phyloP scores from a whole-genome alignment of 139 green algal genomes.

The Volvox reticuliferus region DNA sequence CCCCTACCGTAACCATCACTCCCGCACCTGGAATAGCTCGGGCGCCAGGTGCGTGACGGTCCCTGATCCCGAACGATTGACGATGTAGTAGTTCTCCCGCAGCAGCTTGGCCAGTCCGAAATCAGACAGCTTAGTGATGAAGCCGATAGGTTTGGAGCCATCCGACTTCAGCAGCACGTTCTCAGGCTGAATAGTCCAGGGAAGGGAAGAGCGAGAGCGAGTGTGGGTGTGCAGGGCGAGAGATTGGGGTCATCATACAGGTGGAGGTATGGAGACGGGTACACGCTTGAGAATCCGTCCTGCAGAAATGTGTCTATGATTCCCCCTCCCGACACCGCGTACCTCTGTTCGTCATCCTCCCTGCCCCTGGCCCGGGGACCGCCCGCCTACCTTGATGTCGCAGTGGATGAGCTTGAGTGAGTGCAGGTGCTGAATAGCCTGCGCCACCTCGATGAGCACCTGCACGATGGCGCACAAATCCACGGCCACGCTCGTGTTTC shows the following conservation, averaged over 20 bases:
- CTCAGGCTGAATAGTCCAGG: constrained; percentile 44
- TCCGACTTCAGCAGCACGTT: constrained; percentile 70
- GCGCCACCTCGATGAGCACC: constrained; percentile 75
- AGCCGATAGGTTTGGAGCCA: constrained; percentile 57
- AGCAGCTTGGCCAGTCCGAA: constrained; percentile 78
- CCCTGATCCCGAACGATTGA: constrained; percentile 69
- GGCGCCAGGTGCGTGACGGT: constrained; percentile 76
- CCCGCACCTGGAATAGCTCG: constrained; percentile 70
- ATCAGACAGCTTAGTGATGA: constrained; percentile 70
- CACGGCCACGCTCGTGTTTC: constrained; percentile 69
- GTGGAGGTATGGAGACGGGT: no score
- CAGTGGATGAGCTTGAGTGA: constrained; percentile 76
- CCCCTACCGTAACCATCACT: no score
- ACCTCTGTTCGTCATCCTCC: no score
- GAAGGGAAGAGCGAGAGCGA: neutral
- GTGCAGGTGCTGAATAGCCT: constrained; percentile 75
- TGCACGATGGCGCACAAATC: constrained; percentile 75
- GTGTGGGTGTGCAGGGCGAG: neutral
- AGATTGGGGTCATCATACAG: neutral
- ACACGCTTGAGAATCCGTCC: no score
- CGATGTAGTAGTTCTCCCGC: constrained; percentile 76
- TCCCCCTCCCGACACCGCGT: no score
- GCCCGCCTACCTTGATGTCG: constrained; percentile 68
- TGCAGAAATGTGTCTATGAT: no score
- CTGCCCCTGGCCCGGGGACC: neutral